Percentiles rank a stretch among this genome's conserved stretches.
phyloP scores from a whole-genome alignment of 2,329 filamentous ascomycete species.

The Pseudogymnoascus sp. region DNA sequence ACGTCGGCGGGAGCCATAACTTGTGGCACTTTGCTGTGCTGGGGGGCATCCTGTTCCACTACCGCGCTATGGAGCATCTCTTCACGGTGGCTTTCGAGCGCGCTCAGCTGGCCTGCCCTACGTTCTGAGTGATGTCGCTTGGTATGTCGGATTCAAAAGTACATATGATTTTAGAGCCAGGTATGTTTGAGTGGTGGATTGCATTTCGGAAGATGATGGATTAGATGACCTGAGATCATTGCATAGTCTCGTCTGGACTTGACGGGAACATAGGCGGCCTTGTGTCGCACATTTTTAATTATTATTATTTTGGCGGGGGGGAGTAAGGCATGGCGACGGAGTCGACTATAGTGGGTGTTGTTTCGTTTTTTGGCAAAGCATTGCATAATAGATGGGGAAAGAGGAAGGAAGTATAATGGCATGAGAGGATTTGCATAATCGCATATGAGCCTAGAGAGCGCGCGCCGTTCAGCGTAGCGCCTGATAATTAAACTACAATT shows the following conservation, averaged over 20 bases:
- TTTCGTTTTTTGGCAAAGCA: slow-evolving; percentile 5
- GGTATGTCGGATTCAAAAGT: not conserved
- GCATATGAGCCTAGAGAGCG: not conserved
- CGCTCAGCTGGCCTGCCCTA: slow-evolving; percentile 36
- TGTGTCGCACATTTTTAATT: not conserved
- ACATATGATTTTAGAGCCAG: slow-evolving; percentile 7
- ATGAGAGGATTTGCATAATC: not conserved
- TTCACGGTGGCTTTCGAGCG: slow-evolving; percentile 71
- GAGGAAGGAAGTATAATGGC: not conserved
- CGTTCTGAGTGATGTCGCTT: not conserved
- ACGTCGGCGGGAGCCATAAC: slow-evolving; percentile 91
- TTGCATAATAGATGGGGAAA: not conserved
- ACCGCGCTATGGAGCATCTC: slow-evolving; percentile 90
- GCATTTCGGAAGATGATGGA: not conserved
- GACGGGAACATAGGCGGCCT: not conserved
- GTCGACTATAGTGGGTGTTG: not conserved
- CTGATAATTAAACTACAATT: not conserved
- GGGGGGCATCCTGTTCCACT: slow-evolving; percentile 95
- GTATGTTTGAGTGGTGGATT: not conserved
- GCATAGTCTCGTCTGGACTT: slow-evolving; percentile 1
- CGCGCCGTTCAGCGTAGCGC: not conserved
- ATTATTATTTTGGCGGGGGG: not conserved
- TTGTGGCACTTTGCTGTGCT: slow-evolving; percentile 95
- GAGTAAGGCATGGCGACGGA: slow-evolving; percentile 8
- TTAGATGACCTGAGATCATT: not conserved